Conservation (phyloP, 257 asterid species). For the Mentha longifolia region DNA sequence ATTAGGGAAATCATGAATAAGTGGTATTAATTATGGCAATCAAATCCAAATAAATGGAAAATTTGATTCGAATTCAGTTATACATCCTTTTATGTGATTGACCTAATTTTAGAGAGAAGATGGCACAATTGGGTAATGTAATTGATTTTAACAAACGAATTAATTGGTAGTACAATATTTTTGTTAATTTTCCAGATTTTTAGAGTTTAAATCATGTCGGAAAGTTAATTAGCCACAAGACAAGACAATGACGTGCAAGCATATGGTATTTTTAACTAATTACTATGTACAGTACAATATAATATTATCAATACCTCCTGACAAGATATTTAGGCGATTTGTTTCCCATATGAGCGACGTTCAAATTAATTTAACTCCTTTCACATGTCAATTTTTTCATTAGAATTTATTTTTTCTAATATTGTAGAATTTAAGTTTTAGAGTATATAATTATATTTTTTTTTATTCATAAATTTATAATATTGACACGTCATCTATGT, state of each 20-base stretch:
- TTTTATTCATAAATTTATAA: too few species aligned
- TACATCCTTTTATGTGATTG: too few species aligned
- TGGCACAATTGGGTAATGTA: too few species aligned
- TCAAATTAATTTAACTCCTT: not conserved
- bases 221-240: not conserved
- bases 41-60: not conserved
- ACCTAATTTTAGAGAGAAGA: too few species aligned
- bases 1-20: not conserved
- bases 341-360: slow-evolving; percentile 5
- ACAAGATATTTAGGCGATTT: slow-evolving; percentile 21
- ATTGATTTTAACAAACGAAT: too few species aligned
- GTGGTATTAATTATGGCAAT: not conserved
- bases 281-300: not conserved
- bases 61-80: too few species aligned
- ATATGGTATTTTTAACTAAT: not conserved
- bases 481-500: too few species aligned
- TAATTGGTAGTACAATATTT: not conserved
- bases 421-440: too few species aligned
- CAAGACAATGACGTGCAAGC: not conserved
- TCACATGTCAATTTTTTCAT: too few species aligned
- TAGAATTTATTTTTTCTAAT: too few species aligned
- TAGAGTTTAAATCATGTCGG: not conserved
- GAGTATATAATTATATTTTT: too few species aligned
- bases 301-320: not conserved
- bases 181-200: not conserved